Conservation (phyloP, 805 yeast species). For the Ogataea sp. region DNA sequence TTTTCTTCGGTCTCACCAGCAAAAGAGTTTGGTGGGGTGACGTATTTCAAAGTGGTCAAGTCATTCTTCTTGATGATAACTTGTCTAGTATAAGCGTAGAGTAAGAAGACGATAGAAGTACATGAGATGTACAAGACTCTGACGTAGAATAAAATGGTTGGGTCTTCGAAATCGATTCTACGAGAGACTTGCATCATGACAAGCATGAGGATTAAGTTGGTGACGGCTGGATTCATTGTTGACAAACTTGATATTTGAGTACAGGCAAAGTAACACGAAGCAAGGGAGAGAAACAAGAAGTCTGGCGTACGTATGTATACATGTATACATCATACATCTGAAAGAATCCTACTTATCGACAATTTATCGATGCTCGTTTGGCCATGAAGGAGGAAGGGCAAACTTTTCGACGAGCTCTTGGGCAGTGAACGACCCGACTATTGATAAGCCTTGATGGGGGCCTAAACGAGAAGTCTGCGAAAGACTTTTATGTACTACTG, state of each 20-base stretch:
- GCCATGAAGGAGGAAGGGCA: too few relatives aligned
- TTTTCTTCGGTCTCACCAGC: conserved; percentile 65
- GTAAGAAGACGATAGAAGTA: conserved; percentile 52
- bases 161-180: conserved; percentile 82
- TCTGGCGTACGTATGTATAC: too few relatives aligned
- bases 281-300: too few relatives aligned
- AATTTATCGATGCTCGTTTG: too few relatives aligned
- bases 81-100: conserved; percentile 58
- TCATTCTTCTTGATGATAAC: conserved; percentile 72
- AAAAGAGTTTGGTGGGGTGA: conserved; percentile 76
- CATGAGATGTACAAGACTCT: conserved; percentile 65
- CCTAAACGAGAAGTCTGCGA: too few relatives aligned
- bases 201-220: conserved; percentile 85
- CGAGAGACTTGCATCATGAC: conserved; percentile 94
- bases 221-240: conserved; percentile 77
- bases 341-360: too few relatives aligned
- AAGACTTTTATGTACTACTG: too few relatives aligned
- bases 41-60: conserved; percentile 84
- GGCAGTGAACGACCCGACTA: too few relatives aligned
- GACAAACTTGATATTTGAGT: background rate
- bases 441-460: too few relatives aligned
- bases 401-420: too few relatives aligned
- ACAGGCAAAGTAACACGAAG: too few relatives aligned
- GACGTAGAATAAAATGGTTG: conserved; percentile 61
- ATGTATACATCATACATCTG: too few relatives aligned